Evolutionary conservation across 257 asterid species (phyloP), one percentile per base, ranked within the genome.

Genomic region (Gentiana straminea): DNA sequence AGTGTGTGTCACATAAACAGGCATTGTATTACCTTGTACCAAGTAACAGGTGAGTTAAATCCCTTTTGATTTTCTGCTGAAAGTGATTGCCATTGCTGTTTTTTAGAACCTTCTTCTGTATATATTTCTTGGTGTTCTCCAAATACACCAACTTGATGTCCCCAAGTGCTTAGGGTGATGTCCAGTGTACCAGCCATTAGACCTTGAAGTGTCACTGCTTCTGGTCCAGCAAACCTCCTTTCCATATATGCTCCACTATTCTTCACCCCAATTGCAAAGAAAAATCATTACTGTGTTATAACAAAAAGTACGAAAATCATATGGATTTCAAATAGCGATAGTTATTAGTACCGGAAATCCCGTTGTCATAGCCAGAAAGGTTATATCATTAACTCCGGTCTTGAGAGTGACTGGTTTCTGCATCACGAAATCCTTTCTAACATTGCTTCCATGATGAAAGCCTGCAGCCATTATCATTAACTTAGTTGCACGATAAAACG

Each of bases 191-290:
- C 99, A 35, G 91, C 56, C 94, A 88, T 85, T 59, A 88, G 64
- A 12, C 99, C 99, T 58, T 83, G 90, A 44, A 92, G 55, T 6
- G 81, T 71, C 51, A 92, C 57, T 7, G 71, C 85, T 79, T 77
- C 63, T 0, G 95, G 94, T 56, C 99, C 99, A 1, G 97, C 95
- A 65, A 77, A 88, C 63, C 99, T 76, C 80, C 51, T 92, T 72
- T 92, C 98, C 98, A 92, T 92, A 68, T 68, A 85, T 10, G 95
- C 98, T 58, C 99, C 99, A 49, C 99, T 92, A 64, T 92, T 92
- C 98, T 91, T 53, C 13, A 73, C 5, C 59, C 34, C 5, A 7
- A 3, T 24, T 24, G 24, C 24, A 48, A 57, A 57, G 2, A 44
- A 48, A 5, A 1, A 32, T 51, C 13, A 12, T 33, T 15, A 41